Conservation (phyloP, 306 rosid species). For the Rosa rugosa region DNA sequence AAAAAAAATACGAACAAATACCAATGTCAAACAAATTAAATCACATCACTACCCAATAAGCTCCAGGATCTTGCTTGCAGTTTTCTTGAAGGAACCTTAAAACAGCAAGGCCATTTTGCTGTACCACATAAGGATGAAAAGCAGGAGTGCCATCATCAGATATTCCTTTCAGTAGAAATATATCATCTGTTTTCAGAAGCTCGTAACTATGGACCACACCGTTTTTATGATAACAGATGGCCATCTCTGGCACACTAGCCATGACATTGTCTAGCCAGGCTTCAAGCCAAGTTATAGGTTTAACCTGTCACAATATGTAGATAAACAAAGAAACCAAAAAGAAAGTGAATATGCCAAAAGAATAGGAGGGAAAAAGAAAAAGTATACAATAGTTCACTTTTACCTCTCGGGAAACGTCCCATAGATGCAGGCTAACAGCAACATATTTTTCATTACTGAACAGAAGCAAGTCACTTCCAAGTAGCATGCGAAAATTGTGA, state of each 20-base stretch:
- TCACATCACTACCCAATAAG: constrained; percentile 77
- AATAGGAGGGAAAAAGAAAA: background rate
- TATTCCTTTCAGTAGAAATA: constrained; percentile 85
- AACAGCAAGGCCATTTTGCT: constrained; percentile 96
- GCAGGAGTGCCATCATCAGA: constrained; percentile 96
- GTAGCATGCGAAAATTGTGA: constrained; percentile 95
- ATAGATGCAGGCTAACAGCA: constrained; percentile 94
- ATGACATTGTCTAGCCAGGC: constrained; percentile 99
- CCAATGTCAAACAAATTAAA: constrained; percentile 11
- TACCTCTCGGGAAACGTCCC: constrained; percentile 94
- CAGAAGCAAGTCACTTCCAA: constrained; percentile 90
- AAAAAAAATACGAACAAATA: background rate
- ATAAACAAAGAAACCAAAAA: constrained; percentile 19
- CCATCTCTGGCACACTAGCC: constrained; percentile 99
- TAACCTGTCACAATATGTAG: constrained; percentile 52
- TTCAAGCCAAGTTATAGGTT: constrained; percentile 96
- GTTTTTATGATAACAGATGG: constrained; percentile 88
- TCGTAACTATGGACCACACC: constrained; percentile 99
- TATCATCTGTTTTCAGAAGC: constrained; percentile 90
- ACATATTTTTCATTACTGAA: constrained; percentile 93
- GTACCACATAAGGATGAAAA: constrained; percentile 90
- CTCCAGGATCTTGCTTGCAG: constrained; percentile 98
- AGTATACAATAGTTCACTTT: constrained; percentile 21
- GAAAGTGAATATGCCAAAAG: constrained; percentile 9
- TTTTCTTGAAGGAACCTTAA: constrained; percentile 95